These are phyloP conservation scores for Yamadazyma blattariae DNA, from an alignment of 1,139 yeast genomes.

Conservation along the genomic window DNA sequence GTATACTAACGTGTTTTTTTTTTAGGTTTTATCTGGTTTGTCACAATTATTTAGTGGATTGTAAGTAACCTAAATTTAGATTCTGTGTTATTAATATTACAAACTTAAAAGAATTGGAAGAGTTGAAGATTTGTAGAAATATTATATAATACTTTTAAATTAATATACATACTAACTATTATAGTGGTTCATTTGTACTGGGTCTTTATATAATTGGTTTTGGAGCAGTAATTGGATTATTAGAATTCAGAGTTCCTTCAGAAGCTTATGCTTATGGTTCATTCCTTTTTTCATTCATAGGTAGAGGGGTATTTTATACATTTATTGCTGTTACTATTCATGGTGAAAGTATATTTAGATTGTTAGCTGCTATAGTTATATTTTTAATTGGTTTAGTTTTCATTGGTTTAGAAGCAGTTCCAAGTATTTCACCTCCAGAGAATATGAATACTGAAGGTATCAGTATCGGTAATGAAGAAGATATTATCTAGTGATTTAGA, in stretches of 20 bases:
- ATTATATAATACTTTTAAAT: neutral
- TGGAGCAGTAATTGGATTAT: slow-evolving; percentile 53
- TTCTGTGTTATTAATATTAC: too few relatives aligned
- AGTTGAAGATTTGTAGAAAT: too few relatives aligned
- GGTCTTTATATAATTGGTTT: slow-evolving; percentile 56
- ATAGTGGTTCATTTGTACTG: slow-evolving; percentile 45
- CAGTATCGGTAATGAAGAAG: slow-evolving; percentile 45
- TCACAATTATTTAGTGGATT: slow-evolving; percentile 59
- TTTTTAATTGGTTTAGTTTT: slow-evolving; percentile 58
- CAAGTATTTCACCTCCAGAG: slow-evolving; percentile 69
- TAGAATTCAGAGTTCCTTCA: slow-evolving; percentile 67
- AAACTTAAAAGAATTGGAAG: too few relatives aligned
- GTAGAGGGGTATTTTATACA: slow-evolving; percentile 75
- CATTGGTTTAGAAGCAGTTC: slow-evolving; percentile 63
- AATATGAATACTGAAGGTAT: slow-evolving; percentile 63
- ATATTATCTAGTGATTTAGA: slow-evolving; percentile 24
- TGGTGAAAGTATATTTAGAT: slow-evolving; percentile 55
- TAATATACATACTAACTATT: slow-evolving; percentile 2
- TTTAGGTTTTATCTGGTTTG: slow-evolving; percentile 50
- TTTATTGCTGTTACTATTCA: slow-evolving; percentile 63
- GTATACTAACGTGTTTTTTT: slow-evolving; percentile 24
- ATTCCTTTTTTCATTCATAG: slow-evolving; percentile 77
- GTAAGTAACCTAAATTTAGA: slow-evolving; percentile 36
- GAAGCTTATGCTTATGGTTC: slow-evolving; percentile 72
- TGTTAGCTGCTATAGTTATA: slow-evolving; percentile 54